phyloP scores from a whole-genome alignment of 164 flowering plant species.

The Amborella trichopoda region DNA sequence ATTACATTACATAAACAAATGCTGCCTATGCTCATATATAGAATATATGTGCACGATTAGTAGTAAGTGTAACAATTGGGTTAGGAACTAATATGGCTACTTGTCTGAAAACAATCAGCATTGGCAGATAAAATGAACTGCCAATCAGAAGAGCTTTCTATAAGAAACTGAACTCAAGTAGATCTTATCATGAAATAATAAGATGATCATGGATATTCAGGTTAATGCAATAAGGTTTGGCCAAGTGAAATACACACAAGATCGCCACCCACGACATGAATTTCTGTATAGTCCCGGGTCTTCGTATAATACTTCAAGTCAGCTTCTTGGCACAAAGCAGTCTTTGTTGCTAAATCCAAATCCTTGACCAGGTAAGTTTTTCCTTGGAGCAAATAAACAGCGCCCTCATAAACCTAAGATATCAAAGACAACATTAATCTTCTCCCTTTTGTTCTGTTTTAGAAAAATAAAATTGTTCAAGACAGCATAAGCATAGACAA shows the following conservation, averaged over 20 bases:
- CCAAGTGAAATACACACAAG: conserved; percentile 33
- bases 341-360: conserved; percentile 54
- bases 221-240: too few species aligned
- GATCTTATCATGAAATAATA: neutral
- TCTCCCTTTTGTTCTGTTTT: too few species aligned
- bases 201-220: neutral
- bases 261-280: conserved; percentile 62
- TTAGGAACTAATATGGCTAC: neutral
- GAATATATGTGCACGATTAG: too few species aligned
- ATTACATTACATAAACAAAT: too few species aligned
- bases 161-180: too few species aligned
- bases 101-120: neutral
- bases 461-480: too few species aligned
- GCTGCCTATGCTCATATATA: too few species aligned
- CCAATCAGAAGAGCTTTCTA: neutral
- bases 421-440: conserved; percentile 5
- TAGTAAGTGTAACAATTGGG: too few species aligned
- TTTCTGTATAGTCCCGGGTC: conserved; percentile 86
- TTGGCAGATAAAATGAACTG: neutral
- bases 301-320: conserved; percentile 75
- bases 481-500: too few species aligned
- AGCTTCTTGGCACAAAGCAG: conserved; percentile 65
- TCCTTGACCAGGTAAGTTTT: conserved; percentile 66
- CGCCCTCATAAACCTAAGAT: conserved; percentile 89
- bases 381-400: conserved; percentile 85